These are phyloP conservation scores for Vigna unguiculata DNA, from an alignment of 306 rosid species.

Conservation along the genomic window DNA sequence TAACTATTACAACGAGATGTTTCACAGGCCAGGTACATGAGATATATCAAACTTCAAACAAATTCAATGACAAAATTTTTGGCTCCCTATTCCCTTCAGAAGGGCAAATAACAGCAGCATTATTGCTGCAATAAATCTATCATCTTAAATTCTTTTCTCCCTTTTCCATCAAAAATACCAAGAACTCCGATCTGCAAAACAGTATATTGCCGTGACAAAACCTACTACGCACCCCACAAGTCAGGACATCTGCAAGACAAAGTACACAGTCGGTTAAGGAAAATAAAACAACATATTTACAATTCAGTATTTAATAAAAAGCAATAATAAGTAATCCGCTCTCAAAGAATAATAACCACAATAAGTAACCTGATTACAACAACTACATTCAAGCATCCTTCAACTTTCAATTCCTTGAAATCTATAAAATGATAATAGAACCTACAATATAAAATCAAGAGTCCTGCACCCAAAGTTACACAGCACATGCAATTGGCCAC, in stretches of 20 bases:
- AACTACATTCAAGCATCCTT: neutral
- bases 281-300: neutral
- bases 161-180: conserved; percentile 39
- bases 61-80: conserved; percentile 16
- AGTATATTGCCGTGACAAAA: conserved; percentile 28
- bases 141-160: neutral
- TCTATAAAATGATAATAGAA: neutral
- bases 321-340: neutral
- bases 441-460: neutral
- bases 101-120: neutral
- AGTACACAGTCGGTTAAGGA: conserved; percentile 3
- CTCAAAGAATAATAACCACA: neutral
- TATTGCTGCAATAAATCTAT: conserved; percentile 4
- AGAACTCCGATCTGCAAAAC: conserved; percentile 45
- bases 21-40: neutral
- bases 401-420: conserved; percentile 25
- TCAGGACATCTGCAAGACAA: conserved; percentile 47
- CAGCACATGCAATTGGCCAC: neutral
- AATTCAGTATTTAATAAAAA: neutral
- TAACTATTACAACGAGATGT: neutral
- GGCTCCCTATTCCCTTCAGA: neutral
- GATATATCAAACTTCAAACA: conserved; percentile 9
- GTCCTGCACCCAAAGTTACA: conserved; percentile 11
- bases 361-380: neutral
- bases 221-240: conserved; percentile 18